Conservation (phyloP, 2,329 filamentous ascomycete species). For the Aspergillus thermomutatus region DNA sequence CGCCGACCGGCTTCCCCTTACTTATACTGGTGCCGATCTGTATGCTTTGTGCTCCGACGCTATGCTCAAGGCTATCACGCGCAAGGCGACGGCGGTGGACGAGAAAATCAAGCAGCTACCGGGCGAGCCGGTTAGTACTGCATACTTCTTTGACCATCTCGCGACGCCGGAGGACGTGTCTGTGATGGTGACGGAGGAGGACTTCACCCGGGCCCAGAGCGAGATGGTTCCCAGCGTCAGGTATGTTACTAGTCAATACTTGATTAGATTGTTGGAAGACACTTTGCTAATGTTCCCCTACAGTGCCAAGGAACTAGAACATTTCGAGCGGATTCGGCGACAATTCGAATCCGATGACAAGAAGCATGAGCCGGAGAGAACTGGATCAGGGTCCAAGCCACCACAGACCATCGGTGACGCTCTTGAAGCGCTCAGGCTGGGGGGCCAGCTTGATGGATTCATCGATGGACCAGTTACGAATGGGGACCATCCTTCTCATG, state of each 20-base stretch:
- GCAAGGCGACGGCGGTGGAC: constrained; percentile 80
- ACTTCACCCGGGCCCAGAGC: constrained; percentile 75
- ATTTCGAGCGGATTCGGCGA: constrained; percentile 81
- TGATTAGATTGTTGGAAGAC: neutral
- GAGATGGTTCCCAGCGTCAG: constrained; percentile 89
- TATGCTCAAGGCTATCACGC: constrained; percentile 97
- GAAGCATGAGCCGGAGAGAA: constrained; percentile 31
- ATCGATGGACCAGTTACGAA: constrained; percentile 24
- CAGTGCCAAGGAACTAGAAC: constrained; percentile 82
- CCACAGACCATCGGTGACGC: constrained; percentile 37
- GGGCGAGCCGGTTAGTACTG: constrained; percentile 66
- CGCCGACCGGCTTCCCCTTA: constrained; percentile 78
- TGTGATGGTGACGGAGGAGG: constrained; percentile 83
- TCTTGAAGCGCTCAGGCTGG: constrained; percentile 33
- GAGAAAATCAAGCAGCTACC: constrained; percentile 69
- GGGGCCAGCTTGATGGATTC: constrained; percentile 15
- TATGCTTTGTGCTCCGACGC: constrained; percentile 97
- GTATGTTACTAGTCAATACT: constrained; percentile 29
- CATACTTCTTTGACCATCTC: constrained; percentile 93
- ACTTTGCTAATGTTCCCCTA: constrained; percentile 21
- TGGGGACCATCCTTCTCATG: constrained; percentile 18
- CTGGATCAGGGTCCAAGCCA: constrained; percentile 7
- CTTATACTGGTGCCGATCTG: constrained; percentile 95
- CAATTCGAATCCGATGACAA: constrained; percentile 68
- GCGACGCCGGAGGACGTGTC: constrained; percentile 77